Conservation (phyloP, 1,284 basidiomycete species). For the Psilocybe mexicana region DNA sequence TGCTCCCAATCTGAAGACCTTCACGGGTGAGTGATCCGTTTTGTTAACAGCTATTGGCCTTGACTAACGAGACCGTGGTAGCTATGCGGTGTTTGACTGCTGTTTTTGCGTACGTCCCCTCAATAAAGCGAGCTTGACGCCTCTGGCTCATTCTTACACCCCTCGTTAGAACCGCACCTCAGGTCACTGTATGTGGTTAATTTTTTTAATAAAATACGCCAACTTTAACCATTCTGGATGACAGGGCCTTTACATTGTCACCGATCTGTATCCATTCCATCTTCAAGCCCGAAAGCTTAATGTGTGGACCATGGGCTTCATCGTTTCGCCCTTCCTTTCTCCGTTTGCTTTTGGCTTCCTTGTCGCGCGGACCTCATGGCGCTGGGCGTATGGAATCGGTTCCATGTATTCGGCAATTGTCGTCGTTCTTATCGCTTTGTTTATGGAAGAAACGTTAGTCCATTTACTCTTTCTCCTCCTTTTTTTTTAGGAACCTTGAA, state of each 20-base stretch:
- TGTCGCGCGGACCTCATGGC: conserved; percentile 54
- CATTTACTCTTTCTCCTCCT: background rate
- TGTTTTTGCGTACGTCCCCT: conserved; percentile 56
- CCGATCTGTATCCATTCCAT: conserved; percentile 71
- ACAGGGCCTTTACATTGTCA: conserved; percentile 56
- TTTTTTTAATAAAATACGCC: background rate
- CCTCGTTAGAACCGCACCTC: conserved; percentile 52
- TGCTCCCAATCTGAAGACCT: conserved; percentile 52
- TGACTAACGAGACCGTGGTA: conserved; percentile 19
- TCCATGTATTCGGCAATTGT: conserved; percentile 56
- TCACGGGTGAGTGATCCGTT: conserved; percentile 39
- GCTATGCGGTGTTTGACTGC: conserved; percentile 68
- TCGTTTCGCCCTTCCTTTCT: conserved; percentile 56
- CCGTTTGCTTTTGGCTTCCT: conserved; percentile 66
- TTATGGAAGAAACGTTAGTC: conserved; percentile 61
- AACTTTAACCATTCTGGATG: background rate
- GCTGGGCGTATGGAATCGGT: conserved; percentile 67
- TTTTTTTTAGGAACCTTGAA: background rate
- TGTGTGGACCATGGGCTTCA: conserved; percentile 66
- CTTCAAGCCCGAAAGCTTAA: conserved; percentile 47
- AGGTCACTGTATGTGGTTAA: conserved; percentile 49
- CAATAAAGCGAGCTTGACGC: background rate
- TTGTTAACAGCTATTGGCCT: background rate
- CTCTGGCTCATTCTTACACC: background rate
- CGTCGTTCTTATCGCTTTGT: conserved; percentile 51